A percentile compares a stretch with the other conserved stretches of the same genome.
Conservation (phyloP, 2,329 filamentous ascomycete genomes). For the Fusarium sp. region DNA sequence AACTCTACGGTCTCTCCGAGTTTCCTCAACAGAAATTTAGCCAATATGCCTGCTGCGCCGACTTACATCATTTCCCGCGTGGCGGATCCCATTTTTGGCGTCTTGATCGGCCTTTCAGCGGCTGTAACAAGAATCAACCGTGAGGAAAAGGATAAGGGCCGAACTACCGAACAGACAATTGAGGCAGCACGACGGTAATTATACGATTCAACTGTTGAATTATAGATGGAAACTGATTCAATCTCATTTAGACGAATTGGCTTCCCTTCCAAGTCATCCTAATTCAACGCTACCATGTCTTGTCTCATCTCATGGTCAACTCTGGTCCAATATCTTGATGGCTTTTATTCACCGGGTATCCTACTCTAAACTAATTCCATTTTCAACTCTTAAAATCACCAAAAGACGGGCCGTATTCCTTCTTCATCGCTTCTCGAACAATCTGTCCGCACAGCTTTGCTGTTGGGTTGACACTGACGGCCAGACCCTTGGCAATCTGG, state of each 20-base stretch:
- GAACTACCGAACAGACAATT: constrained; percentile 62
- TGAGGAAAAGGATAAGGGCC: constrained; percentile 70
- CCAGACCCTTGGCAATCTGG: constrained; percentile 72
- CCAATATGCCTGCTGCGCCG: constrained; percentile 61
- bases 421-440: constrained; percentile 76
- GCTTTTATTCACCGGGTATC: constrained; percentile 4
- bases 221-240: constrained; percentile 3
- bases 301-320: background rate
- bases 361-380: constrained; percentile 19
- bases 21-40: constrained; percentile 16
- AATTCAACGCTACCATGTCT: background rate
- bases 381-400: constrained; percentile 49
- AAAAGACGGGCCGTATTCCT: constrained; percentile 70
- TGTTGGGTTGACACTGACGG: constrained; percentile 74
- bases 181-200: constrained; percentile 58
- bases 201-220: background rate
- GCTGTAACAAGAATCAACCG: constrained; percentile 69
- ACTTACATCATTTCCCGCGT: constrained; percentile 71
- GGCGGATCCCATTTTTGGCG: constrained; percentile 69
- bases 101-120: constrained; percentile 67
- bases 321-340: constrained; percentile 4
- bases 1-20: background rate
- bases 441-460: constrained; percentile 78
- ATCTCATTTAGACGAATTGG: constrained; percentile 47
- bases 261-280: constrained; percentile 40